Evolutionary conservation across 768 basidiomycete genomes (phyloP).

Genomic region (Boletus pseudo-olivaceus): DNA sequence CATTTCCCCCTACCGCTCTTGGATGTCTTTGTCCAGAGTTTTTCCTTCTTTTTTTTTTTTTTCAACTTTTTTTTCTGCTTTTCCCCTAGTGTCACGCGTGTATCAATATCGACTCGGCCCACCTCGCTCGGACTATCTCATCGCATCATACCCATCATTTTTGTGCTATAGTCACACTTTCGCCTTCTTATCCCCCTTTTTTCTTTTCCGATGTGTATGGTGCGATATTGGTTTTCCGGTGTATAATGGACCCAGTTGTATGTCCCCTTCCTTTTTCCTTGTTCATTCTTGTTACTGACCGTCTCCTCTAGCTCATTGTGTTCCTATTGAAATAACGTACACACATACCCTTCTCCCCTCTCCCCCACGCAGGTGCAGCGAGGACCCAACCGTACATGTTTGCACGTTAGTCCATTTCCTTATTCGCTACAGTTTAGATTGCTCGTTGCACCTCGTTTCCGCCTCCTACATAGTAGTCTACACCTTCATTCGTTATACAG

Average conservation of each 20-base stretch:
- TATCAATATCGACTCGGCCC: conserved; percentile 34
- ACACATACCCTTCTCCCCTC: conserved; percentile 24
- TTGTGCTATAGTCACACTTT: conserved; percentile 24
- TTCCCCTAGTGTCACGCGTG: conserved; percentile 8
- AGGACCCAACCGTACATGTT: conserved; percentile 17
- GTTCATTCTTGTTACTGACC: conserved; percentile 8
- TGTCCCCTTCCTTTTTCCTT: not conserved
- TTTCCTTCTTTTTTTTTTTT: not conserved
- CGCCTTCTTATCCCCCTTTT: not conserved
- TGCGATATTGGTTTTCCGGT: conserved; percentile 33
- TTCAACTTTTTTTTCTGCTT: not conserved
- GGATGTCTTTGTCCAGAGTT: not conserved
- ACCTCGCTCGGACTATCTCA: conserved; percentile 28
- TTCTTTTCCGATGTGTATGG: conserved; percentile 27
- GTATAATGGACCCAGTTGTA: conserved; percentile 29
- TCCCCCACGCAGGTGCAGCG: conserved; percentile 17
- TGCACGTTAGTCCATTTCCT: conserved; percentile 17
- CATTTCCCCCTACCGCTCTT: not conserved
- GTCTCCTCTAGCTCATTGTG: conserved; percentile 18
- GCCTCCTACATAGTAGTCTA: conserved; percentile 18
- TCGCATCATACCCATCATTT: conserved; percentile 30
- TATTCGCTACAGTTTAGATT: conserved; percentile 17
- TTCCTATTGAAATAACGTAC: conserved; percentile 25
- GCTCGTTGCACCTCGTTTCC: conserved; percentile 15
- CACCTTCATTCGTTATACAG: conserved; percentile 24